These are phyloP conservation scores for Vaucheria bursata DNA, from an alignment of 352 stramenopile genomes.

Conservation along the genomic window DNA sequence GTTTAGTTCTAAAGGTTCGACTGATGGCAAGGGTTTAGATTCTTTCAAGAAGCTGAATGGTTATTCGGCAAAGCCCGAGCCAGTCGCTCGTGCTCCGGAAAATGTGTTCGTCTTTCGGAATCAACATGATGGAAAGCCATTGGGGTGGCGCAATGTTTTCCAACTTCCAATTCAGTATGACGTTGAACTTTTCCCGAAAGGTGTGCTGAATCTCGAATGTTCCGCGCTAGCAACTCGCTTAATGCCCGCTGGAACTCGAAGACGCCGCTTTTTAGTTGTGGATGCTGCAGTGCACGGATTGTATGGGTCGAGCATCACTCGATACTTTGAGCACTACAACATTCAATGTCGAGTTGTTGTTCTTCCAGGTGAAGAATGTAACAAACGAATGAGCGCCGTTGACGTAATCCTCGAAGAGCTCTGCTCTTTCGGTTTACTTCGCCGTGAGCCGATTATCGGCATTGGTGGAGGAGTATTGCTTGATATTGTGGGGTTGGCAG, in stretches of 20 bases:
- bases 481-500: conserved; percentile 67
- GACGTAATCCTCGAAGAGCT: conserved; percentile 58
- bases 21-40: not conserved
- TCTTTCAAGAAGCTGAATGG: conserved; percentile 33
- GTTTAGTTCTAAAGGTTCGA: not conserved
- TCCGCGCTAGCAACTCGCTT: conserved; percentile 53
- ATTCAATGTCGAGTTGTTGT: conserved; percentile 57
- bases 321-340: conserved; percentile 57
- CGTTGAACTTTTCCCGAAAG: conserved; percentile 61
- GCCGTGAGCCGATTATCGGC: conserved; percentile 64
- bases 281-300: conserved; percentile 37
- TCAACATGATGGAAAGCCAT: conserved; percentile 49
- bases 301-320: conserved; percentile 56
- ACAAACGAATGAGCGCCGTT: conserved; percentile 59
- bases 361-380: conserved; percentile 60
- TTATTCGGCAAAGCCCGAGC: conserved; percentile 33
- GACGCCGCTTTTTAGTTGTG: conserved; percentile 47
- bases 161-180: conserved; percentile 68
- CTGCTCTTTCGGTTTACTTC: conserved; percentile 61
- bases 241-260: conserved; percentile 24
- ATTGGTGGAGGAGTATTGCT: conserved; percentile 65
- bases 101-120: conserved; percentile 67
- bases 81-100: conserved; percentile 59
- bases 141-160: conserved; percentile 68
- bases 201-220: conserved; percentile 56